phyloP scores from a whole-genome alignment of 1,284 basidiomycete genomes.

The Tylopilus sp. region DNA sequence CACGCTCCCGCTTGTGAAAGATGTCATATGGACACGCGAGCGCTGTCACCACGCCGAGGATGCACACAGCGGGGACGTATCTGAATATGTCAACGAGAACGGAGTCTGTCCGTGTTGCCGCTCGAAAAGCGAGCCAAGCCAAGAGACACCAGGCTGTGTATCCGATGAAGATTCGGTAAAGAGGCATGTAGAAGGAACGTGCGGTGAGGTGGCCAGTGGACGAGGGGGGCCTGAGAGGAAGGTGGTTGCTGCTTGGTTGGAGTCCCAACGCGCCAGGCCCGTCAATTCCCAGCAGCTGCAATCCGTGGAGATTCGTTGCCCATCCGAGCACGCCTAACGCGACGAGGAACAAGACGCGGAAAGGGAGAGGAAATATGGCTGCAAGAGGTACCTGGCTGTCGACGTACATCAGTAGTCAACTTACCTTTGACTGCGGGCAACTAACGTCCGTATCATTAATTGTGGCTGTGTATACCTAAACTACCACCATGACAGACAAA shows the following conservation, averaged over 20 bases:
- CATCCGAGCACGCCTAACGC: slow-evolving; percentile 72
- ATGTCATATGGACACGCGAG: slow-evolving; percentile 66
- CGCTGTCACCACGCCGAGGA: slow-evolving; percentile 51
- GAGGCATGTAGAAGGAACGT: slow-evolving; percentile 44
- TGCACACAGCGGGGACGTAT: slow-evolving; percentile 66
- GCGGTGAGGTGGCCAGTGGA: slow-evolving; percentile 33
- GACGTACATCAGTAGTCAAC: slow-evolving; percentile 34
- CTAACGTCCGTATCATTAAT: no score
- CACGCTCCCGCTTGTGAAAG: slow-evolving; percentile 63
- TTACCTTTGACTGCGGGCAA: no score
- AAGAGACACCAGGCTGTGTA: slow-evolving; percentile 57
- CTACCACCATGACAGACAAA: slow-evolving; percentile 51
- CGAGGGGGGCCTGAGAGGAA: slow-evolving; percentile 28
- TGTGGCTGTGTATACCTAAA: slow-evolving; percentile 1
- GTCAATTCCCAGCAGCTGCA: slow-evolving; percentile 72
- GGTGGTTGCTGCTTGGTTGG: slow-evolving; percentile 32
- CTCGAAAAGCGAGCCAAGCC: slow-evolving; percentile 66
- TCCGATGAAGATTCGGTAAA: slow-evolving; percentile 62
- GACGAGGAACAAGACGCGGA: slow-evolving; percentile 70
- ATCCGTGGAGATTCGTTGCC: slow-evolving; percentile 84
- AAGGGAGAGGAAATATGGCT: slow-evolving; percentile 71
- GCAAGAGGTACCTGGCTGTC: slow-evolving; percentile 45
- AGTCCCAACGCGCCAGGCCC: slow-evolving; percentile 64
- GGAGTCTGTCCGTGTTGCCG: slow-evolving; percentile 52
- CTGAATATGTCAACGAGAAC: slow-evolving; percentile 67